Percentiles rank a stretch among this genome's conserved stretches.
Evolutionary conservation across 768 basidiomycete species (phyloP).

Genomic region (Hypholoma sublateritium): DNA sequence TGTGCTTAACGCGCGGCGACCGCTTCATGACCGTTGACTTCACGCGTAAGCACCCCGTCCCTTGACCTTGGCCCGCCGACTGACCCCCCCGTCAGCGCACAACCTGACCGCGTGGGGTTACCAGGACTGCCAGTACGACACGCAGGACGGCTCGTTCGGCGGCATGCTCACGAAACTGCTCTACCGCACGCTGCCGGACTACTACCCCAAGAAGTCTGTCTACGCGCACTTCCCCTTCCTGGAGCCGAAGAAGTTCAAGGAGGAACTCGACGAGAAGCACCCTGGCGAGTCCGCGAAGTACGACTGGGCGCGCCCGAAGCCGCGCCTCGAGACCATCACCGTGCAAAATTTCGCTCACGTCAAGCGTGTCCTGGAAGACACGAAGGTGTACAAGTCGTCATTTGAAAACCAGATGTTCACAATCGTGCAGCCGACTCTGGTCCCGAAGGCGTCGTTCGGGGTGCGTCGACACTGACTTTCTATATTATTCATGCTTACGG

Average conservation of each 20-base stretch:
- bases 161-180: conserved; percentile 75
- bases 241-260: conserved; percentile 52
- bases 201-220: conserved; percentile 62
- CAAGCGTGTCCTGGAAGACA: conserved; percentile 30
- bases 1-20: conserved; percentile 75
- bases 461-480: too few relatives aligned
- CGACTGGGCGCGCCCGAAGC: conserved; percentile 53
- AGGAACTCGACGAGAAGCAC: conserved; percentile 32
- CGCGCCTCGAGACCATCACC: conserved; percentile 18
- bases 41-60: conserved; percentile 53
- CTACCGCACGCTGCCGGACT: conserved; percentile 66
- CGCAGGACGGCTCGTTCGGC: conserved; percentile 69
- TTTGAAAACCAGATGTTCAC: conserved; percentile 32
- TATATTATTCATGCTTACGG: too few relatives aligned
- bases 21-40: conserved; percentile 76
- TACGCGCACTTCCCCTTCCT: conserved; percentile 86
- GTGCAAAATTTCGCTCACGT: conserved; percentile 35
- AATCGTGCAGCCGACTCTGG: conserved; percentile 24
- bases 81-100: conserved; percentile 40
- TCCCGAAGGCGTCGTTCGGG: conserved; percentile 15
- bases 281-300: conserved; percentile 44
- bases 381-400: conserved; percentile 28
- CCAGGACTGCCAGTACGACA: conserved; percentile 64
- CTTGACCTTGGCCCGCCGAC: background rate
- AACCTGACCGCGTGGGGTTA: conserved; percentile 83